Evolutionary conservation across 73 alveolate species (phyloP).

Genomic region (Tetrahymena malaccensis): DNA sequence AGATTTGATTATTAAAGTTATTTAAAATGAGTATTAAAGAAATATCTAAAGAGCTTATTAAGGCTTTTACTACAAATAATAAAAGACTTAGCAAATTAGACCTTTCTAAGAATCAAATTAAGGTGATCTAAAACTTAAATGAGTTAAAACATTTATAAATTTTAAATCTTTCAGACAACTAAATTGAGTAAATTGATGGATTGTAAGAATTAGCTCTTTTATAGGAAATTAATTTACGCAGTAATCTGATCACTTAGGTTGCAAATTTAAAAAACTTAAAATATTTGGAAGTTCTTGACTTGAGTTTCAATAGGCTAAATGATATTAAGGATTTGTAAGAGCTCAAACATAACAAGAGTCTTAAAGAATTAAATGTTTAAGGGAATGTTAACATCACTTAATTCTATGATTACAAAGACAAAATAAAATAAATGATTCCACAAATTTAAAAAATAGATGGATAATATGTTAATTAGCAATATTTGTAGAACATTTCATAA

Average conservation of each 20-base stretch:
- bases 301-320: slow-evolving; percentile 34
- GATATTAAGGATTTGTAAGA: slow-evolving; percentile 40
- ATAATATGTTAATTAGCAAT: background rate
- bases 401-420: background rate
- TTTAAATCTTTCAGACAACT: slow-evolving; percentile 1
- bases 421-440: background rate
- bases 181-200: slow-evolving; percentile 30
- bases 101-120: background rate
- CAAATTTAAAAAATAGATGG: background rate
- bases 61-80: background rate
- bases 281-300: slow-evolving; percentile 42
- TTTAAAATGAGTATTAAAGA: background rate
- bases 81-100: background rate
- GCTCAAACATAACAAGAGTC: slow-evolving; percentile 21
- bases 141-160: background rate
- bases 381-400: background rate
- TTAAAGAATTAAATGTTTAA: slow-evolving; percentile 27
- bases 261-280: slow-evolving; percentile 40
- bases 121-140: background rate
- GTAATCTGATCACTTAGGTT: slow-evolving; percentile 35
- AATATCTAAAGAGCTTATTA: background rate
- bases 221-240: slow-evolving; percentile 49
- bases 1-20: background rate
- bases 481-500: background rate
- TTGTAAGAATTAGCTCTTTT: slow-evolving; percentile 32